Evolutionary conservation across 768 basidiomycete species (phyloP).

Genomic region (Calocera viscosa): DNA sequence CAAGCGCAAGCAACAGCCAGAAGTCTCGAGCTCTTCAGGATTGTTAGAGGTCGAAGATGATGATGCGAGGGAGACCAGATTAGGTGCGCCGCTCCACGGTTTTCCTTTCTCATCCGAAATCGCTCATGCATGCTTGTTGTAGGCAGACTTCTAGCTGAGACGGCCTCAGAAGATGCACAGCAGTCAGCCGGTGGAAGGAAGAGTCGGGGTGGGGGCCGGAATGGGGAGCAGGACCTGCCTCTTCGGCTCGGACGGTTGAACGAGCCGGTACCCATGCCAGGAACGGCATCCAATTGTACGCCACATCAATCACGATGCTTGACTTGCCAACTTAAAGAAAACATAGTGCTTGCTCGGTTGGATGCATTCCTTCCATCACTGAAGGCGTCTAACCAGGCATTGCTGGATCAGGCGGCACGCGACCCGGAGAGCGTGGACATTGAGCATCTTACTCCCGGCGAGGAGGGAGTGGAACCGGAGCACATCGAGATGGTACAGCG

Average conservation of each 20-base stretch:
- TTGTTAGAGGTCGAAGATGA: constrained; percentile 1
- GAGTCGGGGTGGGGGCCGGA: background rate
- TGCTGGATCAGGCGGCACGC: constrained; percentile 35
- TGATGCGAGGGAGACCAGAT: background rate
- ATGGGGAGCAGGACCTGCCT: background rate
- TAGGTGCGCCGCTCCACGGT: background rate
- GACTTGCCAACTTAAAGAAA: background rate
- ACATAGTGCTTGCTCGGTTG: constrained; percentile 49
- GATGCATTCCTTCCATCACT: constrained; percentile 56
- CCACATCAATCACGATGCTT: background rate
- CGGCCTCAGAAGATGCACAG: background rate
- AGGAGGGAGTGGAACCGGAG: constrained; percentile 23
- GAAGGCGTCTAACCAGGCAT: constrained; percentile 48
- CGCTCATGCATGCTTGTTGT: background rate
- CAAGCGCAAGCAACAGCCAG: background rate
- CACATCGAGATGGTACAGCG: constrained; percentile 59
- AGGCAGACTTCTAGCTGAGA: background rate
- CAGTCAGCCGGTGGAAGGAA: background rate
- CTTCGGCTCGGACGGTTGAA: constrained; percentile 1
- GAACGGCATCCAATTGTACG: background rate
- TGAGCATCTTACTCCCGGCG: constrained; percentile 43
- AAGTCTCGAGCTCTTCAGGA: background rate
- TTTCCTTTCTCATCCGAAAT: background rate
- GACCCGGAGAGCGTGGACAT: constrained; percentile 56
- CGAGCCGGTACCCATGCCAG: constrained; percentile 6